These are phyloP conservation scores for Septoria petroselini DNA, from an alignment of 2,329 filamentous ascomycete genomes.

Conservation along the genomic window DNA sequence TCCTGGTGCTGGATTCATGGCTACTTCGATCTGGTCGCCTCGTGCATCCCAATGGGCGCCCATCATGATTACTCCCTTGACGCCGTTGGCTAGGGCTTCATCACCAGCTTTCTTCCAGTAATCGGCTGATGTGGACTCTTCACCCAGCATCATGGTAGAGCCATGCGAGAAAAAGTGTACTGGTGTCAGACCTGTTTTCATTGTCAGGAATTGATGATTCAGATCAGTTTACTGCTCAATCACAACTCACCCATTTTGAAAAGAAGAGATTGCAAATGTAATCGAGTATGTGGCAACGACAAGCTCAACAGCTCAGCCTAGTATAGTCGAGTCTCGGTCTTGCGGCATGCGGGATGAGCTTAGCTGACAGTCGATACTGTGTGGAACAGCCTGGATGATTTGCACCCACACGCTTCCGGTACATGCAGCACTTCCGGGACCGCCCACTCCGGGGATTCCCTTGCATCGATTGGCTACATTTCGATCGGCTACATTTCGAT, in stretches of 20 bases:
- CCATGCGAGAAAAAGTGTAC: conserved; percentile 69
- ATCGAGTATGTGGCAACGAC: too few species aligned
- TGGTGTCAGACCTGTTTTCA: conserved; percentile 43
- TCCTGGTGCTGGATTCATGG: conserved; percentile 57
- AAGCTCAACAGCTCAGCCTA: too few species aligned
- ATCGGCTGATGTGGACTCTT: conserved; percentile 58
- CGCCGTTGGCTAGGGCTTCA: conserved; percentile 56
- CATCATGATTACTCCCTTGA: conserved; percentile 66
- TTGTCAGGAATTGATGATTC: not conserved
- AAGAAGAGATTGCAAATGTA: not conserved
- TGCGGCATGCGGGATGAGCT: too few species aligned
- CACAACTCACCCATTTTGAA: not conserved
- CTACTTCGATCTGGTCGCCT: conserved; percentile 57
- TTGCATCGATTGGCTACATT: not conserved
- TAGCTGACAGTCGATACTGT: not conserved
- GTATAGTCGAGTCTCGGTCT: too few species aligned
- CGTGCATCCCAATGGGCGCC: conserved; percentile 65
- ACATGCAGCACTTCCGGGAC: not conserved
- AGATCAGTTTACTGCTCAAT: not conserved
- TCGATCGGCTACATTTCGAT: not conserved
- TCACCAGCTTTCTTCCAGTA: conserved; percentile 67
- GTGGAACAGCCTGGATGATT: not conserved
- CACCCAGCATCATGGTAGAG: conserved; percentile 69
- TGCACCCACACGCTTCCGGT: conserved; percentile 8
- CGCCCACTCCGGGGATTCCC: not conserved